A percentile compares a stretch with the other conserved stretches of the same genome.
Evolutionary conservation across 148 eudicot genomes (phyloP).

Genomic region (Vaccinium vitisidaea): DNA sequence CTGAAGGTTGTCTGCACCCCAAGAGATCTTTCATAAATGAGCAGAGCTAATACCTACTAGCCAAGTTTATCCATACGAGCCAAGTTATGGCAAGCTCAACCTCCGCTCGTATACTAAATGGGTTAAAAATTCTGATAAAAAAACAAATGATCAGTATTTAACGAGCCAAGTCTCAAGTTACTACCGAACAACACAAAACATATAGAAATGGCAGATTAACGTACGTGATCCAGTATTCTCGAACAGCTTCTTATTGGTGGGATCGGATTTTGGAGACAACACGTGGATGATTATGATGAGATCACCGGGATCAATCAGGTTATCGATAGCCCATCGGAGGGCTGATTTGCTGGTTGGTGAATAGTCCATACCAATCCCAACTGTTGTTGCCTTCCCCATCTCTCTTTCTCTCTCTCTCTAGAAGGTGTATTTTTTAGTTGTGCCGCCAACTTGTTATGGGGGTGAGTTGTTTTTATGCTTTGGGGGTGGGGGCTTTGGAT

Average conservation of each 20-base stretch:
- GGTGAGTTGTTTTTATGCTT: background rate
- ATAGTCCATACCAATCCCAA: conserved; percentile 53
- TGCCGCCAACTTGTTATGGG: background rate
- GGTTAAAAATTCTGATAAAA: background rate
- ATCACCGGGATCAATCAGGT: conserved; percentile 41
- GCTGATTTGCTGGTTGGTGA: conserved; percentile 51
- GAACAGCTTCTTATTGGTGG: conserved; percentile 48
- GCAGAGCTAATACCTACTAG: background rate
- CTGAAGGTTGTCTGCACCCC: too few relatives aligned
- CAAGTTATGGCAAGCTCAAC: background rate
- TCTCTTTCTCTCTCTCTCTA: conserved; percentile 11
- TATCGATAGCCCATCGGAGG: conserved; percentile 44
- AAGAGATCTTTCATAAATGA: background rate
- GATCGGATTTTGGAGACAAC: conserved; percentile 41
- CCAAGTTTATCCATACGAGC: background rate
- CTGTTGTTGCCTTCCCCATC: conserved; percentile 36
- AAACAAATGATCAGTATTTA: too few relatives aligned
- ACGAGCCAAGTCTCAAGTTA: too few relatives aligned
- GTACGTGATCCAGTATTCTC: conserved; percentile 55
- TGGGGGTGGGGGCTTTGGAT: background rate
- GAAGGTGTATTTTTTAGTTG: background rate
- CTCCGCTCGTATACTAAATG: background rate
- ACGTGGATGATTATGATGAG: conserved; percentile 37
- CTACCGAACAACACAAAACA: too few relatives aligned
- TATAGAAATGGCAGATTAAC: background rate